Conservation (phyloP, 1,139 yeast species). For the Yamadazyma oceani region DNA sequence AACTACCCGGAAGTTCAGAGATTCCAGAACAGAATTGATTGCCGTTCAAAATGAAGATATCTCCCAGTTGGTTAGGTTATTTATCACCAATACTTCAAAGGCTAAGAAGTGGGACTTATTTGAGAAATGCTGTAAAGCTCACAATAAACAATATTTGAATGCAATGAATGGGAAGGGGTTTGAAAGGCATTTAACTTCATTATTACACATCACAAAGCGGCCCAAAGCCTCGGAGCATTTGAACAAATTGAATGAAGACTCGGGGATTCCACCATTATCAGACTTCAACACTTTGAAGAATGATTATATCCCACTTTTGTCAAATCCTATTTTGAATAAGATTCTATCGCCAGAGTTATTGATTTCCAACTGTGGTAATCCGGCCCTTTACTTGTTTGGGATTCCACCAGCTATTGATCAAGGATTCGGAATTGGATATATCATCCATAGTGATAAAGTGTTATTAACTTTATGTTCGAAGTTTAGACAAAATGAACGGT, state of each 20-base stretch:
- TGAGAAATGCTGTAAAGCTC: conserved; percentile 51
- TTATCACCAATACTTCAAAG: conserved; percentile 52
- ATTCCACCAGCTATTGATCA: conserved; percentile 73
- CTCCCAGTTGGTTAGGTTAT: conserved; percentile 56
- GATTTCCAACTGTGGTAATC: conserved; percentile 70
- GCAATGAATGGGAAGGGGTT: conserved; percentile 68
- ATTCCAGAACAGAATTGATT: conserved; percentile 68
- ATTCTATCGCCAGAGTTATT: conserved; percentile 44
- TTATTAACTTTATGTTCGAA: conserved; percentile 69
- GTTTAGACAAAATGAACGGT: conserved; percentile 70
- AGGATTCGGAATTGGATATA: conserved; percentile 78
- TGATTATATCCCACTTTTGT: conserved; percentile 52
- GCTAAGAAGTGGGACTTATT: conserved; percentile 52
- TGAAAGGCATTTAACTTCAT: conserved; percentile 68
- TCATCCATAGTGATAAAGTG: conserved; percentile 60
- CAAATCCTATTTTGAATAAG: conserved; percentile 51
- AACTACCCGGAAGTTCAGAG: conserved; percentile 65
- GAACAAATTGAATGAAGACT: conserved; percentile 43
- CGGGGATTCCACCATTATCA: conserved; percentile 29
- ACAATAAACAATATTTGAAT: conserved; percentile 45
- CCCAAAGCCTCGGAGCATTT: conserved; percentile 36
- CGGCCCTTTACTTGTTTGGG: conserved; percentile 71
- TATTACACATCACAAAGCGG: conserved; percentile 45
- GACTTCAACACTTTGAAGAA: conserved; percentile 16
- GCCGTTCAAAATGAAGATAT: conserved; percentile 60